Evolutionary conservation across 2,329 filamentous ascomycete genomes (phyloP).

Genomic region (Aspergillus ochraceoroseus): DNA sequence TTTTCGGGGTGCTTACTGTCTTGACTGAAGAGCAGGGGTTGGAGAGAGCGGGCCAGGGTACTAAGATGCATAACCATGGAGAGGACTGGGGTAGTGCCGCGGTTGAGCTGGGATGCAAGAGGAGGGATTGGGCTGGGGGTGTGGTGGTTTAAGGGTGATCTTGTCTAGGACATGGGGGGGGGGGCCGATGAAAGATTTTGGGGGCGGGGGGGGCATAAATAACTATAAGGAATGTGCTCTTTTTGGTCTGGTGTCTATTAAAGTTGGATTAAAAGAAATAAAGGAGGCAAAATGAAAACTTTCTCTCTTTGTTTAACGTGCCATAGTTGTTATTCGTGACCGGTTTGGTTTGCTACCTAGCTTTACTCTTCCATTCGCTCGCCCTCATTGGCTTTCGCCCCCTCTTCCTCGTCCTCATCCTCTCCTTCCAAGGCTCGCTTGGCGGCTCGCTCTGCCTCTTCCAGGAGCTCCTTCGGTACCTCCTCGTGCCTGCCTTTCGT

Average conservation of each 20-base stretch:
- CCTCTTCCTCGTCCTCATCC: slow-evolving; percentile 73
- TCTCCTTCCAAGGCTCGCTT: slow-evolving; percentile 86
- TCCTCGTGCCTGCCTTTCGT: slow-evolving; percentile 91
- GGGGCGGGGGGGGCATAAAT: no score
- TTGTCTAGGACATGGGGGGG: no score
- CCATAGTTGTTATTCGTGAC: slow-evolving; percentile 3
- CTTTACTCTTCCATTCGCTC: slow-evolving; percentile 86
- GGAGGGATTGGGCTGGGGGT: slow-evolving; percentile 74
- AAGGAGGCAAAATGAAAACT: slow-evolving; percentile 2
- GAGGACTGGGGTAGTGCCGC: slow-evolving; percentile 94
- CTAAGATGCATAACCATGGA: slow-evolving; percentile 75
- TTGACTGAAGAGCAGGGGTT: slow-evolving; percentile 82
- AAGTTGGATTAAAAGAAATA: background rate
- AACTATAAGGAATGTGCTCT: no score
- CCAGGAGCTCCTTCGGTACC: slow-evolving; percentile 81
- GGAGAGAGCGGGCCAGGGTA: slow-evolving; percentile 71
- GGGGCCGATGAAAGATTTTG: no score
- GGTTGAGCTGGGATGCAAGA: slow-evolving; percentile 88
- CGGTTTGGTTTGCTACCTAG: background rate
- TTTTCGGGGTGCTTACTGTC: slow-evolving; percentile 89
- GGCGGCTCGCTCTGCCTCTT: slow-evolving; percentile 88
- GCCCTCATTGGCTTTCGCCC: slow-evolving; percentile 52
- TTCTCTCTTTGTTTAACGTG: slow-evolving; percentile 4
- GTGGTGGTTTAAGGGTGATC: slow-evolving; percentile 45
- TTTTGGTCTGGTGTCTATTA: no score